Conservation (phyloP, 192 early-diverging fungal genomes). For the Rhizophlyctis rosea region DNA sequence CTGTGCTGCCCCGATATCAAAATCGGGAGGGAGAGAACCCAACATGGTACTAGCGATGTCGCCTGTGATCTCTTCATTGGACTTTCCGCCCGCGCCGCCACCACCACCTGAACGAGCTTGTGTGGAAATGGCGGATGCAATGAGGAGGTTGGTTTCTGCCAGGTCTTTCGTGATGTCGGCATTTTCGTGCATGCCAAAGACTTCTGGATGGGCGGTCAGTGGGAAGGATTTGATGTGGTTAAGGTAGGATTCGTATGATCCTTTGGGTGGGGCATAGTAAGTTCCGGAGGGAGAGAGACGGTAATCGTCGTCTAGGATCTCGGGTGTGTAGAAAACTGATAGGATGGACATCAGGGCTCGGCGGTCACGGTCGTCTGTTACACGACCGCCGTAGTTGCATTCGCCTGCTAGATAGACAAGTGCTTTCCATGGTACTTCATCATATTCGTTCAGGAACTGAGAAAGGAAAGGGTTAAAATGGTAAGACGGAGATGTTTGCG, state of each 20-base stretch:
- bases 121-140: conserved; percentile 49
- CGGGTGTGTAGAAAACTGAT: conserved; percentile 47
- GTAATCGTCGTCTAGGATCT: conserved; percentile 48
- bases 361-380: conserved; percentile 56
- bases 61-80: conserved; percentile 43
- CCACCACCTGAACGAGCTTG: conserved; percentile 40
- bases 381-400: conserved; percentile 63
- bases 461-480: conserved; percentile 1
- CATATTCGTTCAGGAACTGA: conserved; percentile 59
- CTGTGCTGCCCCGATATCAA: conserved; percentile 35
- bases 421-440: conserved; percentile 58
- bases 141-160: conserved; percentile 51
- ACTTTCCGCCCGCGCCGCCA: conserved; percentile 40
- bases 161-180: conserved; percentile 61
- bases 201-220: conserved; percentile 52
- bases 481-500: not conserved
- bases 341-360: conserved; percentile 51
- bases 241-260: conserved; percentile 45
- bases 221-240: conserved; percentile 59
- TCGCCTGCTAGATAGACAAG: conserved; percentile 56
- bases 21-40: conserved; percentile 37
- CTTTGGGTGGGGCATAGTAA: conserved; percentile 52
- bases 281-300: conserved; percentile 47
- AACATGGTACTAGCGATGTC: conserved; percentile 55
- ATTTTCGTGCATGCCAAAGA: conserved; percentile 65